Base-by-base conservation (phyloP, 257 asterid species). In the Gentiana straminea region DNA sequence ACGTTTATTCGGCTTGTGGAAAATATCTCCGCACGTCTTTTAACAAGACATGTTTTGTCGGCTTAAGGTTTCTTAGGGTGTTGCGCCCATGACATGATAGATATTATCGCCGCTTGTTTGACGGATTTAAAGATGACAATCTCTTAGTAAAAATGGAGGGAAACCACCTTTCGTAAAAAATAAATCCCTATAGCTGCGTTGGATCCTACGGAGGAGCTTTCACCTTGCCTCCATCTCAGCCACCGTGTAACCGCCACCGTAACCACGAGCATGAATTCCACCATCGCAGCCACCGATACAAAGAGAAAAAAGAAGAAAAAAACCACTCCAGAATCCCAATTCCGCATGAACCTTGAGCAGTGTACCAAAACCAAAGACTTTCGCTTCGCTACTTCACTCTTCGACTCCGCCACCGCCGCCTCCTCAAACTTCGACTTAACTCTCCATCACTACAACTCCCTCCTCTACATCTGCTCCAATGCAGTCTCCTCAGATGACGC, bases 401-500 rank as follows among this genome's bases (percentile, higher is more conserved):
- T 87, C 77, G 80, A 83, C 47, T 75, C 85, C 56, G 67, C 83
- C 51, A 52, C 69, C 46, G 58, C 81, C 43, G 24, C 24, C 24
- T 39, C 79, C 39, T 70, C 75, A 36, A 63, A 70, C 63, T 41
- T 76, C 55, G 68, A 54, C 65, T 76, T 91, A 38, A 58, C 77
- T 43, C 80, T 74, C 59, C 75, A 66, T 70, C 85, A 84, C 75
- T 86, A 82, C 73, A 91, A 83, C 53, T 79, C 96, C 43, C 71
- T 91, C 72, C 94, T 91, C 44, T 83, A 91, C 61, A 75, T 90
- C 49, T 86, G 96, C 76, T 84, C 94, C 71, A 79, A 79, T 68
- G 58, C 92, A 4, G 64, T 82, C 2, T 47, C 79, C n/a, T 67
- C 58, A 67, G 81, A 46, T 70, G 61, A 49, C 49, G 73, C 79